Base-by-base conservation (phyloP, 1,284 basidiomycete genomes). In the Apiotrichum porosum region DNA sequence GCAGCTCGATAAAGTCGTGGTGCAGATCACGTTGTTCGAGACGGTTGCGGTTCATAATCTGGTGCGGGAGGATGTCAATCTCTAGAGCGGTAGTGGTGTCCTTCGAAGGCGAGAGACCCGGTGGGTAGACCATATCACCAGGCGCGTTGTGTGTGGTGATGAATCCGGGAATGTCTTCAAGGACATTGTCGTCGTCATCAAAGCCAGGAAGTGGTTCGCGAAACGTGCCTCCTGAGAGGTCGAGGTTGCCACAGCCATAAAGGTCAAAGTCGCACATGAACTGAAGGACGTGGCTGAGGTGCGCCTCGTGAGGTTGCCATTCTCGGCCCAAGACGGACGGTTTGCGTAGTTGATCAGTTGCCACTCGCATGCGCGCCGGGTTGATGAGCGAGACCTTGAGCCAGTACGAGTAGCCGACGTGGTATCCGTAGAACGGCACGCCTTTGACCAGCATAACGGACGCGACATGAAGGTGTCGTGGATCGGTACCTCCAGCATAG, bases 221-320 rank as follows among this genome's bases (percentile, higher is more conserved):
- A 42, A 80, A 79, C n/a, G 62, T 68, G 5, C 75, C 76, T 12
- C 77, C 73, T 15, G 69, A 71, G 3, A 81, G 61, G 49, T 94
- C 83, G 40, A 97, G 77, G 80, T 84, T 88, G 9, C 88, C 91
- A 68, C 94, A 97, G 2, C 94, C 94, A 63, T 92, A 95, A 30
- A 98, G 78, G 52, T 91, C 91, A 71, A 89, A 93, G 73, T 98
- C 94, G 68, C 86, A 86, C 80, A 97, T 82, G 75, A 97, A 97
- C 72, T 97, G 93, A 21, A 97, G 78, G 36, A 83, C 77, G 68
- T 85, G 97, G 63, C 82, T 86, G 62, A 97, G 79, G 73, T 98
- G 94, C 53, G 85, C 86, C 72, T 98, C 94, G 69, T 85, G 95
- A 8, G 85, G 79, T 50, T 81, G 79, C 73, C 88, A 88, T 39